Evolutionary conservation across 495 filamentous ascomycete genomes (phyloP), one percentile per base, ranked within the genome.

Genomic region (Aspergillus ostianus): DNA sequence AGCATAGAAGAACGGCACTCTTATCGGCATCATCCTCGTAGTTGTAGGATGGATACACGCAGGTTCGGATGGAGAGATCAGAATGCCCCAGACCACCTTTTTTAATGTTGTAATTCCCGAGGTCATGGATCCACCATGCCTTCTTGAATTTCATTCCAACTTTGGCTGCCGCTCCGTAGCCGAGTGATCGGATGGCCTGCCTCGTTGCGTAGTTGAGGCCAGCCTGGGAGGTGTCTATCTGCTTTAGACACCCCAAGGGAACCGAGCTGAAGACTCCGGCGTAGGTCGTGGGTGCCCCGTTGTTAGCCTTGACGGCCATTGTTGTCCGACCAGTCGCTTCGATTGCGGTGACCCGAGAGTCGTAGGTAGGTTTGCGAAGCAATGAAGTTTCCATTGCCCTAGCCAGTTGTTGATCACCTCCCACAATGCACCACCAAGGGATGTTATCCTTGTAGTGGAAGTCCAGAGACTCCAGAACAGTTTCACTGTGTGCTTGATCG

Each of bases 41-140:
- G 51, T 71, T 71, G 61, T 74, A 80, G 9, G 72, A 74, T 8
- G 78, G 79, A 67, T 80, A 82, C 9, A 80, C 78, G 58, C 67
- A 68, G 18, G 60, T 69, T 4, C 78, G 65, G 23, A 75, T 67
- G 13, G 64, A 60, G n/a, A 72, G 62, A 61, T 80, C 77, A 7
- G 75, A 75, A 21, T 44, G 59, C 3, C 66, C 66, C 10, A 68
- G 47, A 12, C 77, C 79, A 8, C 77, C 78, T 17, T 62, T 32
- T 15, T 46, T 66, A 53, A 69, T 73, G 19, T 20, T 44, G 17
- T 19, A 57, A 20, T 55, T 17, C 19, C 46, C 36, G 4, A 59
- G 56, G 27, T 60, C 17, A 18, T 44, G 21, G 4, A 59, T 64
- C 69, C 69, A 71, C 69, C 69, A 71, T 6, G 61, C 36, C 5